Base-by-base conservation (phyloP, 371 early-diverging fungal genomes). In the Entomophthora muscae region DNA sequence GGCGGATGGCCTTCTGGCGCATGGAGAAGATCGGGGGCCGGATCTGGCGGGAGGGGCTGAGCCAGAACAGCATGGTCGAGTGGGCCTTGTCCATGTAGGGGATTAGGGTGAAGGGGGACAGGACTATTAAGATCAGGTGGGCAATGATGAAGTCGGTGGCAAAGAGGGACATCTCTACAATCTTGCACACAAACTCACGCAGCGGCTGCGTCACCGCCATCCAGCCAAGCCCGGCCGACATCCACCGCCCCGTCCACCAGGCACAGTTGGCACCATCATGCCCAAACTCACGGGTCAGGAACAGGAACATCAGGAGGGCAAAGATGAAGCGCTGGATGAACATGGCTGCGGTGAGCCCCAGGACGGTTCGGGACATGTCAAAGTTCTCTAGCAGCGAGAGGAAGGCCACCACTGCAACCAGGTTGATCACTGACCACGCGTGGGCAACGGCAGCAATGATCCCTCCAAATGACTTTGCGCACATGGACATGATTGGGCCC, bases 231-330 rank as follows among this genome's bases (percentile, higher is more conserved):
- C 85, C 89, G 53, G 83, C 81, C 26, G 83, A 84, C 52, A 83
- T 81, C 90, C 93, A 92, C 63, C 80, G 79, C 28, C 93, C 93
- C 3, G 88, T 86, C 93, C 91, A 92, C 91, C 91, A 90, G 7
- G 90, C 91, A 42, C 81, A 74, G 66, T 89, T 88, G 24, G 87
- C 75, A 66, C 83, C 86, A 69, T 86, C 87, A 68, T 88, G 83
- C 63, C 83, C 83, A 72, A 86, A 84, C 71, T 89, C 90, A 33
- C 90, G 80, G 31, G 90, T 84, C 56, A 91, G 71, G 64, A 86
- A 83, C 33, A 85, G 65, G 24, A 80, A 76, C 55, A 83, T 82
- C 64, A 89, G 63, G 1, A 85, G 56, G 52, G 82, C 81, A 69
- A 89, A 79, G 17, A 85, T 68, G 42, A 83, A 83, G 0, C 85